phyloP scores from a whole-genome alignment of 495 filamentous ascomycete genomes.

The Tetracladium marchalianum region DNA sequence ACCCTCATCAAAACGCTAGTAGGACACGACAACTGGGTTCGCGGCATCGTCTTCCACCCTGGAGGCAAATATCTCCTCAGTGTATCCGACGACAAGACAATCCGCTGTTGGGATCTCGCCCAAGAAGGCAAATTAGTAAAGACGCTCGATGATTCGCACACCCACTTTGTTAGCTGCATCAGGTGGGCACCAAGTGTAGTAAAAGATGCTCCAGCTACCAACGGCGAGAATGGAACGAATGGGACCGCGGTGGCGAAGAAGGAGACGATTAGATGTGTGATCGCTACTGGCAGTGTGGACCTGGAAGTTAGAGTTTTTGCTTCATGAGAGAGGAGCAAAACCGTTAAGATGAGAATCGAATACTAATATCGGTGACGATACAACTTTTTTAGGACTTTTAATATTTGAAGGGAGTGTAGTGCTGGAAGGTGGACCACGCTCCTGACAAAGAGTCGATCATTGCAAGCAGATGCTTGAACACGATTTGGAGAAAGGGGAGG shows the following conservation, averaged over 20 bases:
- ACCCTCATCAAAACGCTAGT: conserved; percentile 77
- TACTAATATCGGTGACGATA: no score
- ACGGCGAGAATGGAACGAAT: conserved; percentile 40
- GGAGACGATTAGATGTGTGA: conserved; percentile 43
- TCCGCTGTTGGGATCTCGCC: conserved; percentile 88
- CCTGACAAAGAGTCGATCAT: no score
- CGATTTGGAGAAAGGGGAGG: no score
- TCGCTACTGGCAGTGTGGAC: conserved; percentile 55
- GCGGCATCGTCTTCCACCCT: conserved; percentile 80
- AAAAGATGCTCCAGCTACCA: conserved; percentile 40
- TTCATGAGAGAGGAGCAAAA: conserved; percentile 13
- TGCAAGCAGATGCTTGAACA: no score
- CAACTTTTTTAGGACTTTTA: no score
- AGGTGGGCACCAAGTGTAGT: conserved; percentile 80
- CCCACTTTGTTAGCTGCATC: conserved; percentile 79
- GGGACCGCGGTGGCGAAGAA: conserved; percentile 27
- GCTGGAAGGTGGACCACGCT: no score
- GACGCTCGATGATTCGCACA: conserved; percentile 67
- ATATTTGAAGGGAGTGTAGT: no score
- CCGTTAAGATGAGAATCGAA: background rate
- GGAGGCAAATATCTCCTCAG: conserved; percentile 88
- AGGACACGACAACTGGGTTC: conserved; percentile 96
- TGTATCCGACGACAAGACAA: conserved; percentile 80
- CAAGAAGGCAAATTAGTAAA: conserved; percentile 90
- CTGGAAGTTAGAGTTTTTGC: conserved; percentile 52